Percentiles rank a stretch among this genome's conserved stretches.
These are phyloP conservation scores for Gossypium anomalum DNA, from an alignment of 345 rosid species.

Conservation along the genomic window DNA sequence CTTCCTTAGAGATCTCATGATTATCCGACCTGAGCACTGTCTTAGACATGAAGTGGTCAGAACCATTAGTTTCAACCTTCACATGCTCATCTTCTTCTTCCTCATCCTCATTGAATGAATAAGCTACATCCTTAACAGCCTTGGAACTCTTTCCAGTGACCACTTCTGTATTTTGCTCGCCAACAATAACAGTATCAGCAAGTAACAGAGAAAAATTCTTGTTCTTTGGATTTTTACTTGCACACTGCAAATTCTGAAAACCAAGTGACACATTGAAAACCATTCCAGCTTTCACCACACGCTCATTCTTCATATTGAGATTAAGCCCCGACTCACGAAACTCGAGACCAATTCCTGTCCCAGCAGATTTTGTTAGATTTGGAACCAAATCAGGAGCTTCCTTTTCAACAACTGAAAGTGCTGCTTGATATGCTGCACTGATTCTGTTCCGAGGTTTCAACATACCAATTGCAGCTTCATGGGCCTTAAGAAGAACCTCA, in stretches of 20 bases:
- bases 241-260: constrained; percentile 73
- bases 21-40: constrained; percentile 85
- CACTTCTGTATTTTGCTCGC: constrained; percentile 52
- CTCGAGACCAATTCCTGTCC: constrained; percentile 96
- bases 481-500: constrained; percentile 83
- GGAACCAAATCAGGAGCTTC: constrained; percentile 73
- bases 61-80: constrained; percentile 33
- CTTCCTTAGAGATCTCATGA: constrained; percentile 86
- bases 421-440: constrained; percentile 70
- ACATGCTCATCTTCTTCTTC: constrained; percentile 64
- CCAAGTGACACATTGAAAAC: constrained; percentile 85
- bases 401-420: constrained; percentile 67
- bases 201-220: constrained; percentile 63
- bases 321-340: constrained; percentile 83
- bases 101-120: constrained; percentile 87
- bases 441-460: constrained; percentile 66
- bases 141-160: constrained; percentile 66
- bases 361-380: constrained; percentile 82
- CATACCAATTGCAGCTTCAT: constrained; percentile 75
- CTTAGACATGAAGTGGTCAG: constrained; percentile 49
- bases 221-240: constrained; percentile 53
- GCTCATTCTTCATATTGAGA: constrained; percentile 77
- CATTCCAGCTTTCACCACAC: constrained; percentile 58
- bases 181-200: constrained; percentile 84
- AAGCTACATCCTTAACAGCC: constrained; percentile 79